Percentiles rank a stretch among this genome's conserved stretches.
These are phyloP conservation scores for Oryza meridionalis DNA, from an alignment of 176 grass and related monocot genomes.

Conservation along the genomic window DNA sequence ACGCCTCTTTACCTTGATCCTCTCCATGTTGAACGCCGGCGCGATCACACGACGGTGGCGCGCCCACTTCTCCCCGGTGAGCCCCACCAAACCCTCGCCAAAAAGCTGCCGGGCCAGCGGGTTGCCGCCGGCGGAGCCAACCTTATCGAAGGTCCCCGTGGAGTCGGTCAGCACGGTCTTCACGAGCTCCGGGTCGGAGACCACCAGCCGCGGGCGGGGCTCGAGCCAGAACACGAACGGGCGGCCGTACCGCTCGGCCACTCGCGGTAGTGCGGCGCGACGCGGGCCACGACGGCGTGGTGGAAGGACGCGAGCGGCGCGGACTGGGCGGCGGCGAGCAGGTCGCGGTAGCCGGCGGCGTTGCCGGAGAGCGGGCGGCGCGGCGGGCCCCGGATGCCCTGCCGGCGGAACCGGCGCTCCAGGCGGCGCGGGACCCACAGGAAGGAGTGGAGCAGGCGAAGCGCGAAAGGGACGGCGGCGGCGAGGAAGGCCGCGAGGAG, in stretches of 20 bases:
- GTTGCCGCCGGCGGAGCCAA: slow-evolving; percentile 30
- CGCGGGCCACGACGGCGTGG: slow-evolving; percentile 60
- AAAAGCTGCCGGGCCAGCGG: slow-evolving; percentile 61
- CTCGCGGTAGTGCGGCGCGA: slow-evolving; percentile 54
- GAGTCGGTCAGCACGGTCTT: slow-evolving; percentile 58
- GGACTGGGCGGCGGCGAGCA: slow-evolving; percentile 46
- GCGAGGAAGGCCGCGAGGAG: slow-evolving; percentile 28
- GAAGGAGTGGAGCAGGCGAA: slow-evolving; percentile 45
- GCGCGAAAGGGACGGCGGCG: slow-evolving; percentile 22
- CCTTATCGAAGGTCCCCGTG: slow-evolving; percentile 54
- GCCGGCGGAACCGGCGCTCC: slow-evolving; percentile 47
- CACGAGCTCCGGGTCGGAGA: slow-evolving; percentile 59
- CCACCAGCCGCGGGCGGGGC: slow-evolving; percentile 50
- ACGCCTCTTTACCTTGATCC: slow-evolving; percentile 55
- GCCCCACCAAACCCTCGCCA: slow-evolving; percentile 59
- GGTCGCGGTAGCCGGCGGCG: slow-evolving; percentile 33
- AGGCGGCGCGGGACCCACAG: slow-evolving; percentile 54
- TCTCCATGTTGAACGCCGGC: slow-evolving; percentile 84
- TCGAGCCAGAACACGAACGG: slow-evolving; percentile 80
- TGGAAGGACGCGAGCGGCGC: slow-evolving; percentile 52
- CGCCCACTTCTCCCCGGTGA: slow-evolving; percentile 64
- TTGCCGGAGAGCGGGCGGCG: slow-evolving; percentile 61
- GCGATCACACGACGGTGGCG: slow-evolving; percentile 64
- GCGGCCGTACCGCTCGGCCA: slow-evolving; percentile 58
- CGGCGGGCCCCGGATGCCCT: slow-evolving; percentile 56